These are phyloP conservation scores for Actinomucor elegans DNA, from an alignment of 371 early-diverging fungal genomes.

Conservation along the genomic window DNA sequence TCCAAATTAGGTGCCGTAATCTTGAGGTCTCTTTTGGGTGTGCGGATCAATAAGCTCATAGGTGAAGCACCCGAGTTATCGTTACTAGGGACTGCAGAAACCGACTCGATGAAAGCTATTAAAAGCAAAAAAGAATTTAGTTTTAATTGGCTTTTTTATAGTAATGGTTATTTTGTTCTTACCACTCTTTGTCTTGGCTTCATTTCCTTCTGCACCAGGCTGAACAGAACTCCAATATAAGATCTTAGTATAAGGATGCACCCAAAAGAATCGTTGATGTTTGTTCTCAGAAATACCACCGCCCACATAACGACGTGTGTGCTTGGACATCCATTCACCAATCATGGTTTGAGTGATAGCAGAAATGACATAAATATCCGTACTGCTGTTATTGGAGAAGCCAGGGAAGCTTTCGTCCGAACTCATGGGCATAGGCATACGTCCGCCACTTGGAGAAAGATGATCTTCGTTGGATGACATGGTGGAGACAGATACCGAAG, in stretches of 20 bases:
- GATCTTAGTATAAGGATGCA: slow-evolving; percentile 82
- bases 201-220: slow-evolving; percentile 60
- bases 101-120: slow-evolving; percentile 59
- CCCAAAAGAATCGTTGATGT: slow-evolving; percentile 81
- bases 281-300: slow-evolving; percentile 64
- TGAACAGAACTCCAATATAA: slow-evolving; percentile 76
- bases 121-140: background rate
- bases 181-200: slow-evolving; percentile 58
- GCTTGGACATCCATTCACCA: slow-evolving; percentile 78
- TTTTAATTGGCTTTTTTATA: background rate
- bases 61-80: slow-evolving; percentile 43
- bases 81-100: slow-evolving; percentile 49
- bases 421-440: background rate
- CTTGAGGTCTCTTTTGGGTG: slow-evolving; percentile 67
- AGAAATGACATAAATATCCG: slow-evolving; percentile 65
- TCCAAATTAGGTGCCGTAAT: slow-evolving; percentile 66
- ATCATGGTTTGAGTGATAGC: slow-evolving; percentile 82
- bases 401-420: slow-evolving; percentile 13
- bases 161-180: slow-evolving; percentile 12
- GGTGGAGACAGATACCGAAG: slow-evolving; percentile 24
- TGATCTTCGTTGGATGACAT: slow-evolving; percentile 25
- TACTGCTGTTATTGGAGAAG: slow-evolving; percentile 17
- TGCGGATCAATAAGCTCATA: slow-evolving; percentile 64
- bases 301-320: slow-evolving; percentile 62
- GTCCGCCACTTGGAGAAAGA: background rate